Percentiles rank a stretch among this genome's conserved stretches.
These are phyloP conservation scores for Cruciata laevipes DNA, from an alignment of 257 asterid genomes.

Conservation along the genomic window DNA sequence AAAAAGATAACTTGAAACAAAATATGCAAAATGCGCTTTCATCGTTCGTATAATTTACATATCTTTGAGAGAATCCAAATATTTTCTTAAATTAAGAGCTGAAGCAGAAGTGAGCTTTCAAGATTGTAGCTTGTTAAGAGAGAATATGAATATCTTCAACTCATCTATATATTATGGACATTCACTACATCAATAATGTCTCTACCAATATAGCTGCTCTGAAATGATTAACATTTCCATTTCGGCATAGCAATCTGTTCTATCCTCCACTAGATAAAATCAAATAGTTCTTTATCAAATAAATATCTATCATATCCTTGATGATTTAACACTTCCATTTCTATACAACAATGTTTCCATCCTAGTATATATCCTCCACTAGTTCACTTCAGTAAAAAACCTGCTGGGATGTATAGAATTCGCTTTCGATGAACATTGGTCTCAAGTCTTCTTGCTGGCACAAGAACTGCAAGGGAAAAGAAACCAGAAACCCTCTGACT, in stretches of 20 bases:
- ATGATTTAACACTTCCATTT: background rate
- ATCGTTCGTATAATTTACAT: background rate
- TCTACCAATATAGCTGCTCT: no score
- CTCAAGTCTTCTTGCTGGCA: slow-evolving; percentile 66
- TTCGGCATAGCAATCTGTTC: no score
- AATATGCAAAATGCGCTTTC: background rate
- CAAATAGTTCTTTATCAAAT: background rate
- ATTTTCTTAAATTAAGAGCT: no score
- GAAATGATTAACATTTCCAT: no score
- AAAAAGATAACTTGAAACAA: background rate
- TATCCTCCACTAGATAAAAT: background rate
- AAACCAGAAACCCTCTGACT: slow-evolving; percentile 66
- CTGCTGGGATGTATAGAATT: slow-evolving; percentile 76
- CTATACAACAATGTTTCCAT: background rate
- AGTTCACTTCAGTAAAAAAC: slow-evolving; percentile 60
- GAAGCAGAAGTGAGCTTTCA: no score
- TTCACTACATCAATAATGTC: no score
- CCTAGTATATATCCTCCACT: background rate
- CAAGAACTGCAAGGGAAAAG: slow-evolving; percentile 90
- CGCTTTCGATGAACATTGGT: slow-evolving; percentile 83
- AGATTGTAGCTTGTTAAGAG: no score
- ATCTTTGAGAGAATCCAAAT: background rate
- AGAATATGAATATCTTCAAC: no score
- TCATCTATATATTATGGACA: no score
- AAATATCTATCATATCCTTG: background rate